Evolutionary conservation across 805 yeast genomes (phyloP).

Genomic region (Pichia kluyveri): DNA sequence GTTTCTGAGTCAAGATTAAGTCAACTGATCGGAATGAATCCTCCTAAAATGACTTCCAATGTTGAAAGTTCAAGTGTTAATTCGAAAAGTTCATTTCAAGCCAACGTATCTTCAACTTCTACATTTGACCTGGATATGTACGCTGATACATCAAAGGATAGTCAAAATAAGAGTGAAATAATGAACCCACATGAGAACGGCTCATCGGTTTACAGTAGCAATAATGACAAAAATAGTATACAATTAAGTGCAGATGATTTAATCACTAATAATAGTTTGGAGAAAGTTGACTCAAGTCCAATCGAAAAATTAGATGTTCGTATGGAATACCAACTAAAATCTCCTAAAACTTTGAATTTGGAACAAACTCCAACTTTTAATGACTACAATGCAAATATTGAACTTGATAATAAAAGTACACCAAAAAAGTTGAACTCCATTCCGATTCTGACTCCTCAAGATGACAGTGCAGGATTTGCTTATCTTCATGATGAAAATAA

Average conservation of each 20-base stretch:
- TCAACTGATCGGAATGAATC: neutral
- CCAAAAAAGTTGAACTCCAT: neutral
- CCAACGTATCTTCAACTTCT: constrained; percentile 5
- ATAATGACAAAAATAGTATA: neutral
- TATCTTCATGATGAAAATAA: neutral
- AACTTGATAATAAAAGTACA: neutral
- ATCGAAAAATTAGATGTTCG: constrained; percentile 3
- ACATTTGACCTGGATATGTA: constrained; percentile 11
- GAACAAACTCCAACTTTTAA: constrained; percentile 1
- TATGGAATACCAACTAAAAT: neutral
- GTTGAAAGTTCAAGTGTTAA: neutral
- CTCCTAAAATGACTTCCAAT: neutral
- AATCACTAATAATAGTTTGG: neutral
- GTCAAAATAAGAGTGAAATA: neutral
- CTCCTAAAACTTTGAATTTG: neutral
- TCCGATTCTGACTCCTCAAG: neutral
- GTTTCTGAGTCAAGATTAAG: neutral
- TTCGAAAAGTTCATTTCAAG: neutral
- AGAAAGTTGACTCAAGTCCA: constrained; percentile 2
- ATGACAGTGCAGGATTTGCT: neutral
- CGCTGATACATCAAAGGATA: neutral
- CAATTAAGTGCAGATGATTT: neutral
- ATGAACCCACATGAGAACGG: neutral
- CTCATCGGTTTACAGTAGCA: constrained; percentile 3
- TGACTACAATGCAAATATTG: neutral